Evolutionary conservation across 768 basidiomycete genomes (phyloP).

Genomic region (Leccinellum rugosiceps): DNA sequence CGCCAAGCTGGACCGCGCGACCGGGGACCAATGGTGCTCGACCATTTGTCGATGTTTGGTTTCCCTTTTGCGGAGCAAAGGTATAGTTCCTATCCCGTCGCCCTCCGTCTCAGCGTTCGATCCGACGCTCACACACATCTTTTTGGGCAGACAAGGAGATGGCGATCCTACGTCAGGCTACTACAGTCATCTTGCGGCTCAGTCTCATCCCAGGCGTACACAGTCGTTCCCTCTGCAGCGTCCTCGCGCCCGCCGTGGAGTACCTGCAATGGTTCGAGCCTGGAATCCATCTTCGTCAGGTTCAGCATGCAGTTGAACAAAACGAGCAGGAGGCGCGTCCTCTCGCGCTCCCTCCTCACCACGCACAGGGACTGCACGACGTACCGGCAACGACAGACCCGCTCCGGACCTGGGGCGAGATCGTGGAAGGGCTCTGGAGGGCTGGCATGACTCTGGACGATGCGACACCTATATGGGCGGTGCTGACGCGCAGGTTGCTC

Average conservation of each 20-base stretch:
- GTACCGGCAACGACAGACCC: background rate
- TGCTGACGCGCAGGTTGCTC: background rate
- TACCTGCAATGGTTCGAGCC: too few species aligned
- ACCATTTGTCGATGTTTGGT: conserved; percentile 47
- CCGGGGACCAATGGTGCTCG: conserved; percentile 32
- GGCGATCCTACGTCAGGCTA: conserved; percentile 21
- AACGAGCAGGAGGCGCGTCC: too few species aligned
- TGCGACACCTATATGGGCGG: background rate
- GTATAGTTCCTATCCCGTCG: background rate
- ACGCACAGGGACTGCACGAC: background rate
- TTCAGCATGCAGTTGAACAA: too few species aligned
- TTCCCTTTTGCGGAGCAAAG: conserved; percentile 14
- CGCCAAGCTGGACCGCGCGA: conserved; percentile 50
- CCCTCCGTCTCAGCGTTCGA: background rate
- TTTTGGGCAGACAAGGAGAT: conserved; percentile 4
- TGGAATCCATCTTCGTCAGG: too few species aligned
- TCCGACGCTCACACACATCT: too few species aligned
- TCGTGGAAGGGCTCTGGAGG: background rate
- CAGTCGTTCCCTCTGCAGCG: conserved; percentile 19
- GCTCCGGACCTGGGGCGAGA: background rate
- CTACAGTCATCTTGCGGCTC: conserved; percentile 36
- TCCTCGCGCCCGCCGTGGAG: conserved; percentile 11
- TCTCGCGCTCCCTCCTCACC: background rate
- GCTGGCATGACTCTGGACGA: background rate
- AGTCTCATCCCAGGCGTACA: conserved; percentile 32